Conservation (phyloP, 192 early-diverging fungal genomes). For the Funneliformis geosporum region DNA sequence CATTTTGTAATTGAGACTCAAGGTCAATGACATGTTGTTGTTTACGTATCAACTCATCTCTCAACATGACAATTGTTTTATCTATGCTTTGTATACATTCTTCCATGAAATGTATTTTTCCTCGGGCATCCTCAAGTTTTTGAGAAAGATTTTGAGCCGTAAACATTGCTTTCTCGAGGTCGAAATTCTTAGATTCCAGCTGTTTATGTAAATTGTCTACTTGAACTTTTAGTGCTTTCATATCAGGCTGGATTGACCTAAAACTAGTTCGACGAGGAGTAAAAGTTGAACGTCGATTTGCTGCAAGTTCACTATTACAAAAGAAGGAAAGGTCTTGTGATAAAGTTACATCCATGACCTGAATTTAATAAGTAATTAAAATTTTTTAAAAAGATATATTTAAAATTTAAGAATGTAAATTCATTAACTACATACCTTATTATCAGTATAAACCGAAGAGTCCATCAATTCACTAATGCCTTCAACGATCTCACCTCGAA, state of each 20-base stretch:
- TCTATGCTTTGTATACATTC: constrained; percentile 3
- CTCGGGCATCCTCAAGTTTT: not conserved
- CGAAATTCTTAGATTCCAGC: not conserved
- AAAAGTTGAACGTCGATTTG: not conserved
- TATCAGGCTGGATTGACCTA: not conserved
- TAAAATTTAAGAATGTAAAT: not conserved
- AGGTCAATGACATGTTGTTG: not conserved
- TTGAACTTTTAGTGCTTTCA: constrained; percentile 9
- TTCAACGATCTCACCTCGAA: constrained; percentile 18
- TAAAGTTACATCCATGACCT: not conserved
- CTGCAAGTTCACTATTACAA: not conserved
- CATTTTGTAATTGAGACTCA: not conserved
- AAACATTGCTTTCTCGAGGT: not conserved
- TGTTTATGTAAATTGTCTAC: constrained; percentile 13
- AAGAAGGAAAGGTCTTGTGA: not conserved
- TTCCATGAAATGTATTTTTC: constrained; percentile 16
- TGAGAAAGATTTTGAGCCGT: not conserved
- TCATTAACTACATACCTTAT: not conserved
- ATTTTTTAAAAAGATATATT: not conserved
- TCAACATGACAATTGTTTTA: not conserved
- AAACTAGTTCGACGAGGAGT: not conserved
- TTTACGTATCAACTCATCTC: constrained; percentile 9
- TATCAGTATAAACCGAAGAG: not conserved
- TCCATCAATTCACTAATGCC: constrained; percentile 9
- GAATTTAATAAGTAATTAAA: not conserved